These are phyloP conservation scores for Dothistroma pini DNA, from an alignment of 2,329 filamentous ascomycete genomes.

Conservation along the genomic window DNA sequence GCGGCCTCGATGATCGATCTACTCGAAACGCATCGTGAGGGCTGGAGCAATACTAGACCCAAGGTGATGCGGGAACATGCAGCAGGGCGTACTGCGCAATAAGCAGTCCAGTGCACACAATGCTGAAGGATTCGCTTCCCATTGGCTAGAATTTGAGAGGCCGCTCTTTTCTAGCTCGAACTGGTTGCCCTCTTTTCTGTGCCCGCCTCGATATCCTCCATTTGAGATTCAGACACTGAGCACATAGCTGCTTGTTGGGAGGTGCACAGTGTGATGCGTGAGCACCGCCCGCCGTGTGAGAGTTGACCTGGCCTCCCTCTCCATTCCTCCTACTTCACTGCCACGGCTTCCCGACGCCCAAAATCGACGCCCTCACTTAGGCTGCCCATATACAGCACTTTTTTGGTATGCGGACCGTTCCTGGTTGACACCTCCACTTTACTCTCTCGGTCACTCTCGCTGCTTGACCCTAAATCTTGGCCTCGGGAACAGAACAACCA, in stretches of 20 bases:
- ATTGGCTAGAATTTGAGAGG: neutral
- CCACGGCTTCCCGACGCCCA: neutral
- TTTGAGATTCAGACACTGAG: neutral
- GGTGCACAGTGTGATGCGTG: conserved; percentile 1
- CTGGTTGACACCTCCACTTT: neutral
- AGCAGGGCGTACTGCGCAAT: conserved; percentile 7
- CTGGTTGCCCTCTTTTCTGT: conserved; percentile 13
- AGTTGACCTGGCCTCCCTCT: conserved; percentile 5
- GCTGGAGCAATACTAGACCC: neutral
- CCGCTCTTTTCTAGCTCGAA: neutral
- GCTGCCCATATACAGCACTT: neutral
- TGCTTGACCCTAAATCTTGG: neutral
- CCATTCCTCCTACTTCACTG: neutral
- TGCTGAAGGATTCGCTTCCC: neutral
- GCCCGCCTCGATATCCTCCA: neutral
- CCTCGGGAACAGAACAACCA: neutral
- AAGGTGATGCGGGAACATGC: neutral
- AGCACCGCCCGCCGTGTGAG: neutral
- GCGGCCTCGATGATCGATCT: neutral
- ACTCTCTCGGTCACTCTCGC: neutral
- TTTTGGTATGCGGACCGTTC: neutral
- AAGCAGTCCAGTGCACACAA: conserved; percentile 13
- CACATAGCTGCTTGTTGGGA: neutral
- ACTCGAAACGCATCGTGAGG: neutral
- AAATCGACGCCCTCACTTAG: neutral